phyloP scores from a whole-genome alignment of 306 rosid species.

The Sicyos baderoa region DNA sequence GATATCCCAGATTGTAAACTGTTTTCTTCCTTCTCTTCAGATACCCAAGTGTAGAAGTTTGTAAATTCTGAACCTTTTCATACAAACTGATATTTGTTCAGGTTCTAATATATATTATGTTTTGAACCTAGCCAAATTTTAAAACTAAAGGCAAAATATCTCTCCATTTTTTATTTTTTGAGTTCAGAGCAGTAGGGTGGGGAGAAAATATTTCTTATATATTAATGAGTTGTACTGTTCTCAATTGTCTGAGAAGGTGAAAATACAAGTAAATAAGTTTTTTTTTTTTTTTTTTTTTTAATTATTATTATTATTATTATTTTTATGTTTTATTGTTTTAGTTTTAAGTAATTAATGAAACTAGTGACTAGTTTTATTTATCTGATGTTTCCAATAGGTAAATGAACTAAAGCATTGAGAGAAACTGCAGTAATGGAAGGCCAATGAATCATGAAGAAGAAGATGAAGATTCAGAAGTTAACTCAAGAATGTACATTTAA shows the following conservation, averaged over 20 bases:
- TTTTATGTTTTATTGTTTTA: no score
- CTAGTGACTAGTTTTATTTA: background rate
- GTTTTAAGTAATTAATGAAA: no score
- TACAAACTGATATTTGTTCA: background rate
- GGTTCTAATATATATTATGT: background rate
- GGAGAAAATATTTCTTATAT: no score
- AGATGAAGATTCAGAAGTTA: background rate
- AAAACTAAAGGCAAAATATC: no score
- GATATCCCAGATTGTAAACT: background rate
- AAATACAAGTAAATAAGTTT: no score
- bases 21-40: background rate
- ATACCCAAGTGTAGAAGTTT: background rate
- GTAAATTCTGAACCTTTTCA: background rate
- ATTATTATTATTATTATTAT: no score
- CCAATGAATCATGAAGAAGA: background rate
- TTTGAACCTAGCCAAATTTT: background rate
- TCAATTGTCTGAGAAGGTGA: background rate
- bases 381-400: conserved; percentile 6
- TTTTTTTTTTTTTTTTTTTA: no score
- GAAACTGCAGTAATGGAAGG: background rate
- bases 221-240: background rate
- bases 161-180: background rate
- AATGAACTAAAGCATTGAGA: conserved; percentile 6
- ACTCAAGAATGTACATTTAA: no score
- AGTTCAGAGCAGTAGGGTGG: background rate